Evolutionary conservation across 768 basidiomycete species (phyloP).

Genomic region (Hygrocybe punicea): DNA sequence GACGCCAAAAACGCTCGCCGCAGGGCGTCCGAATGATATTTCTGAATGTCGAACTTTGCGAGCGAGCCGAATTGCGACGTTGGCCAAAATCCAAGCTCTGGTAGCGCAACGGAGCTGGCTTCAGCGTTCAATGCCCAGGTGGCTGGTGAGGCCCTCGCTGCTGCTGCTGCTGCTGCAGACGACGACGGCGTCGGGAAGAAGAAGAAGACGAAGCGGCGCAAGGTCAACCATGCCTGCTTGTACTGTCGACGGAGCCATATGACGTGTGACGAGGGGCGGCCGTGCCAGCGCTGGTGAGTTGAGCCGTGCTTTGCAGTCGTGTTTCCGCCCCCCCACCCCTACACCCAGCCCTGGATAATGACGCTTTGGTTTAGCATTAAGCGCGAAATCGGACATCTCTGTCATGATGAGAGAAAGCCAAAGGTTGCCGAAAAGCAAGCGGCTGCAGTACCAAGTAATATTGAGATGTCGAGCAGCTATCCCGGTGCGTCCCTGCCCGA

Average conservation of each 20-base stretch:
- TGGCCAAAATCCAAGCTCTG: not conserved
- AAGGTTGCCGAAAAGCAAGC: slow-evolving; percentile 48
- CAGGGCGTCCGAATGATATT: not conserved
- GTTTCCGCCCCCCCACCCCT: slow-evolving; percentile 1
- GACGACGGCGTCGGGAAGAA: slow-evolving; percentile 45
- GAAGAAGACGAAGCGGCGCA: slow-evolving; percentile 64
- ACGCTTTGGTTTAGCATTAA: slow-evolving; percentile 80
- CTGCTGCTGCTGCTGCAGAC: slow-evolving; percentile 9
- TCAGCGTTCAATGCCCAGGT: not conserved
- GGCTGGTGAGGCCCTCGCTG: not conserved
- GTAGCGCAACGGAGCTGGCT: not conserved
- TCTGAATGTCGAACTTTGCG: not conserved
- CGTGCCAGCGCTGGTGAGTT: slow-evolving; percentile 88
- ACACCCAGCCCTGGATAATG: too few species aligned
- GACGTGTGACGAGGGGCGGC: slow-evolving; percentile 86
- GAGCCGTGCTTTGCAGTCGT: slow-evolving; percentile 1
- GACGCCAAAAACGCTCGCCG: not conserved
- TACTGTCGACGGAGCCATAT: slow-evolving; percentile 92
- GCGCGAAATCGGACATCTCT: slow-evolving; percentile 92
- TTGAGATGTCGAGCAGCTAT: slow-evolving; percentile 39
- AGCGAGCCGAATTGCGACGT: not conserved
- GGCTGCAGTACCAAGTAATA: slow-evolving; percentile 21
- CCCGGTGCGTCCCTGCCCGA: slow-evolving; percentile 38
- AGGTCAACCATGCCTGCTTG: slow-evolving; percentile 90
- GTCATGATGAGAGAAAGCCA: slow-evolving; percentile 78